Base-by-base conservation (phyloP, 805 yeast species). In the Starmera quercuum region DNA sequence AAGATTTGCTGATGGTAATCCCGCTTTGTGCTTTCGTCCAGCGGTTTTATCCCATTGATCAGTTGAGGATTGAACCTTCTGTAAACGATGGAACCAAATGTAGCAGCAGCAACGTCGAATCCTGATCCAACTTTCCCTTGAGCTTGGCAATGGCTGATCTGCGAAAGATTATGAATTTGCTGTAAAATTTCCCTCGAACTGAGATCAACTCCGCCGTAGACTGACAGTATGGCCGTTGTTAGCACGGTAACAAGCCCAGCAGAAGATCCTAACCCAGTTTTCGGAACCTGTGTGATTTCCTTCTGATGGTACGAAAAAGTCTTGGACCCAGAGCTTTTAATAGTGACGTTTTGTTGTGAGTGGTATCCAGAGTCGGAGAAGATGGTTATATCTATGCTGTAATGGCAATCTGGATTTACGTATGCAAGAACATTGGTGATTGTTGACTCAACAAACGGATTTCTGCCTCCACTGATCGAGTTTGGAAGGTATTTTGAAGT, bases 91-190 rank as follows among this genome's bases (percentile, higher is more conserved):
- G 95, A 83, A 2, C 98, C 98, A 56, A 70, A 90, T 0, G 84
- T 80, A 0, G 98, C 98, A 18, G 97, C 80, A 0, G 95, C 97
- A 27, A 92, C 95, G 53, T 92, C 98, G 57, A 92, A 92, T 0
- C 98, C 98, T 4, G 96, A 86, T 0, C 98, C 98, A 18, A 92
- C 78, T 56, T 92, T 92, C 21, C 85, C 84, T 56, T 92, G 98
- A 3, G 98, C 97, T 37, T 75, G 70, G 54, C 96, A 88, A 56
- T 92, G 98, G 0, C 95, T 81, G 7, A 84, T 64, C 54, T 92
- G 98, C 1, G 96, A 75, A 19, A 86, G 58, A 47, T 86, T 90
- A 54, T 92, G 97, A 23, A 90, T 64, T n/a, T 54, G 39, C 5
- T 46, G 43, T 19, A 63, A 42, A 20, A 54, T 51, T 5, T 31